Conservation (phyloP, 768 basidiomycete species). For the Crepidotus variabilis region DNA sequence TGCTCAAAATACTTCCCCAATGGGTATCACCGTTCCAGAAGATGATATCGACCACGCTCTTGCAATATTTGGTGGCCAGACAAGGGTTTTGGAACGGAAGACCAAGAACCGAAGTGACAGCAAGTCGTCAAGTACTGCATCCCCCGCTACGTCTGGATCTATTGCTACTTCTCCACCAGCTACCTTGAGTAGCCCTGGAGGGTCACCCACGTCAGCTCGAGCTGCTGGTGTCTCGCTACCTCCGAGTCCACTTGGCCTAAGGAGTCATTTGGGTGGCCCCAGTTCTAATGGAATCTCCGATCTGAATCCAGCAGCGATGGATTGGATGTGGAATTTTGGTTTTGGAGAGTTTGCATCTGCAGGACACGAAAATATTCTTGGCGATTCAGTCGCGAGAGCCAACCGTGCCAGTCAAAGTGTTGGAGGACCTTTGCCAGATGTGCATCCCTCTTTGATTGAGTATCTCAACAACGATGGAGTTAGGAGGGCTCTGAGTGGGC, state of each 20-base stretch:
- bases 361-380: too few species aligned
- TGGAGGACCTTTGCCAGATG: constrained; percentile 18
- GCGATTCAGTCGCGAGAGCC: too few species aligned
- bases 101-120: constrained; percentile 5
- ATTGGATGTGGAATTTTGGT: not conserved
- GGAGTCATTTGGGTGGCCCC: not conserved
- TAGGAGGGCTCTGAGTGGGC: constrained; percentile 11
- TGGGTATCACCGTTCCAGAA: not conserved
- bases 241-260: not conserved
- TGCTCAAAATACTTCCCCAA: constrained; percentile 7
- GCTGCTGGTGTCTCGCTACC: not conserved
- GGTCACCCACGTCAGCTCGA: not conserved
- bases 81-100: constrained; percentile 35
- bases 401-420: not conserved
- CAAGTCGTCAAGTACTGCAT: not conserved
- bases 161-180: not conserved
- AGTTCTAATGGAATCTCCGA: not conserved
- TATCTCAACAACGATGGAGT: constrained; percentile 28
- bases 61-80: constrained; percentile 54
- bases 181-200: not conserved
- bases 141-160: not conserved
- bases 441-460: constrained; percentile 28
- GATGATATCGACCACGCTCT: constrained; percentile 41
- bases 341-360: not conserved
- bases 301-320: not conserved